These are phyloP conservation scores for Rubia peregrina DNA, from an alignment of 305 asterid genomes.

Conservation along the genomic window DNA sequence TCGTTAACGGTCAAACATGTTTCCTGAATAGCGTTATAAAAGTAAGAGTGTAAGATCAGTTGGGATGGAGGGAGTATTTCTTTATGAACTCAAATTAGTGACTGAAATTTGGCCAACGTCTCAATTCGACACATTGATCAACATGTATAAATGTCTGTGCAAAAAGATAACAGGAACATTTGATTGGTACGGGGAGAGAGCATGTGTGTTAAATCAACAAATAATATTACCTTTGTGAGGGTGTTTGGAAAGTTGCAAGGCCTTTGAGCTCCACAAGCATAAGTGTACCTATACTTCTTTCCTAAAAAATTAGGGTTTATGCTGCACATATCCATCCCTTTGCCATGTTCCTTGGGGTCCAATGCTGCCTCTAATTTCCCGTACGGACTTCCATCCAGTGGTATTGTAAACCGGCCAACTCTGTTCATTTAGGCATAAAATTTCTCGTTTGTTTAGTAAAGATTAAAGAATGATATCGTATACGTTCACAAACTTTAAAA, in stretches of 20 bases:
- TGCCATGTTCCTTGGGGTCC: constrained; percentile 87
- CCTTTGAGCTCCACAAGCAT: constrained; percentile 91
- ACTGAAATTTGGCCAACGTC: no score
- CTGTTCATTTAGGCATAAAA: constrained; percentile 21
- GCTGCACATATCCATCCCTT: constrained; percentile 95
- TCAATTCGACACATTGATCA: no score
- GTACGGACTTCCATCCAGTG: constrained; percentile 67
- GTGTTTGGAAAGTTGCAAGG: constrained; percentile 97
- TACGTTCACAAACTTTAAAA: no score
- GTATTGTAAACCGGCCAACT: constrained; percentile 84
- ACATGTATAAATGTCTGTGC: no score
- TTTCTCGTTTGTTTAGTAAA: not conserved
- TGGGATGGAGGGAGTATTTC: no score
- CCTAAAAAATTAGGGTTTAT: constrained; percentile 67
- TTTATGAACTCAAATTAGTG: no score
- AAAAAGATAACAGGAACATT: no score
- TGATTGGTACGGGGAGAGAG: no score
- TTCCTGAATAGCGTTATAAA: no score
- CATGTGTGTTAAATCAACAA: not conserved
- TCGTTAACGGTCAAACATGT: no score
- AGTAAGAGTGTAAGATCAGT: no score
- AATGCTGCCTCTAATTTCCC: constrained; percentile 79
- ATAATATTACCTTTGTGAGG: constrained; percentile 60
- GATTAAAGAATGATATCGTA: not conserved
- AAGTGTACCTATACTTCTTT: constrained; percentile 74